A percentile compares a stretch with the other conserved stretches of the same genome.
phyloP scores from a whole-genome alignment of 805 yeast species.

The Candida jianshihensis region DNA sequence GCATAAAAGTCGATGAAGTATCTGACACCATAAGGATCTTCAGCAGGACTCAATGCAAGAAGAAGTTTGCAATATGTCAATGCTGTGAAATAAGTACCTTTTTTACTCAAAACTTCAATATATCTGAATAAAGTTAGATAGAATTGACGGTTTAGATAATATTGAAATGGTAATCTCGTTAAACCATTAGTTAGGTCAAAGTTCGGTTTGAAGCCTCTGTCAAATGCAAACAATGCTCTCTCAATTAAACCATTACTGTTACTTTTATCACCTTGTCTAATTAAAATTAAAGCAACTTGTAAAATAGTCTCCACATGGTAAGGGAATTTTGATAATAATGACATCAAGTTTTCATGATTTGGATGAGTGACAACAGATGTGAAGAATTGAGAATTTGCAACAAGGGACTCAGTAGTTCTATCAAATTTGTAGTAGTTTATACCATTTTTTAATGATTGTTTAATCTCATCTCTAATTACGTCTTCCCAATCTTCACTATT shows the following conservation, averaged over 20 bases:
- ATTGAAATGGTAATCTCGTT: slow-evolving; percentile 68
- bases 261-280: slow-evolving; percentile 68
- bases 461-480: slow-evolving; percentile 35
- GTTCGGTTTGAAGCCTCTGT: slow-evolving; percentile 58
- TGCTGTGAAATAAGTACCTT: slow-evolving; percentile 75
- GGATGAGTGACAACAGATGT: slow-evolving; percentile 66
- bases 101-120: slow-evolving; percentile 61
- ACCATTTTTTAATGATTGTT: slow-evolving; percentile 33
- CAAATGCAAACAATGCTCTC: slow-evolving; percentile 72
- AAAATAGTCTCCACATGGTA: slow-evolving; percentile 75
- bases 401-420: slow-evolving; percentile 28
- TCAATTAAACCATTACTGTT: slow-evolving; percentile 71
- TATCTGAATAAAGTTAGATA: slow-evolving; percentile 69
- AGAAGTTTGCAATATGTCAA: slow-evolving; percentile 66
- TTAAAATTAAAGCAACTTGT: slow-evolving; percentile 67
- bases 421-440: slow-evolving; percentile 52
- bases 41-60: slow-evolving; percentile 62
- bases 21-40: slow-evolving; percentile 81
- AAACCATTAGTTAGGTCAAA: slow-evolving; percentile 48
- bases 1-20: slow-evolving; percentile 79
- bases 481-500: slow-evolving; percentile 41
- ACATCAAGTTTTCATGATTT: slow-evolving; percentile 67
- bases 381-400: slow-evolving; percentile 42
- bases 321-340: slow-evolving; percentile 48
- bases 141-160: slow-evolving; percentile 69